These are phyloP conservation scores for Kwoniella botswanensis DNA, from an alignment of 768 basidiomycete genomes.

Conservation along the genomic window DNA sequence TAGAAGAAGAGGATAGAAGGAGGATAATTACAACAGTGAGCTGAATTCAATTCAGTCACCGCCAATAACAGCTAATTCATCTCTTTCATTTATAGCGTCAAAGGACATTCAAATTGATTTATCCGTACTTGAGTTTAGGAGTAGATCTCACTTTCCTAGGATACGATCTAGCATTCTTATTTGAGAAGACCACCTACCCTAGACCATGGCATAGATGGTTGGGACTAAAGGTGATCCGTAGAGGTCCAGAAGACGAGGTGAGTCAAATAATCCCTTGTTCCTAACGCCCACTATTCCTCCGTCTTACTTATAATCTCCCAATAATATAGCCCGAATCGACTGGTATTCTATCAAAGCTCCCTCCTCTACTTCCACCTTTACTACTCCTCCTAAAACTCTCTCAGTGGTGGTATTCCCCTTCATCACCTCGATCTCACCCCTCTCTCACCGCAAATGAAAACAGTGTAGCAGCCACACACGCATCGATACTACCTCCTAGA, in stretches of 20 bases:
- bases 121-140: slow-evolving; percentile 78
- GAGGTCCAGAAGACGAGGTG: slow-evolving; percentile 32
- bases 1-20: slow-evolving; percentile 62
- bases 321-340: slow-evolving; percentile 4
- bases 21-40: slow-evolving; percentile 31
- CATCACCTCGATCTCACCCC: slow-evolving; percentile 76
- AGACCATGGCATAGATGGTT: slow-evolving; percentile 90
- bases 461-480: slow-evolving; percentile 53
- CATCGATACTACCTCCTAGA: slow-evolving; percentile 75
- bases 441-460: slow-evolving; percentile 59
- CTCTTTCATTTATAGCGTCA: slow-evolving; percentile 20
- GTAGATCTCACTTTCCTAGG: slow-evolving; percentile 82
- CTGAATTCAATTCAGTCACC: background rate
- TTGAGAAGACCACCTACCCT: slow-evolving; percentile 82
- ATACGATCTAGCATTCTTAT: slow-evolving; percentile 88
- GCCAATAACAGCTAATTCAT: background rate
- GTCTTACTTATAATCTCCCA: background rate
- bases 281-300: background rate
- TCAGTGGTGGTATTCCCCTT: slow-evolving; percentile 99
- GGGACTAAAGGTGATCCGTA: slow-evolving; percentile 77
- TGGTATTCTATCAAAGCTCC: slow-evolving; percentile 24
- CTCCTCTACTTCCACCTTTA: slow-evolving; percentile 23
- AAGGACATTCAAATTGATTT: slow-evolving; percentile 70
- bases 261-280: background rate
- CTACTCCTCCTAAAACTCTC: slow-evolving; percentile 64